A percentile compares a stretch with the other conserved stretches of the same genome.
Evolutionary conservation across 139 green algal species (phyloP).

Genomic region (Edaphochlamys debaryana): DNA sequence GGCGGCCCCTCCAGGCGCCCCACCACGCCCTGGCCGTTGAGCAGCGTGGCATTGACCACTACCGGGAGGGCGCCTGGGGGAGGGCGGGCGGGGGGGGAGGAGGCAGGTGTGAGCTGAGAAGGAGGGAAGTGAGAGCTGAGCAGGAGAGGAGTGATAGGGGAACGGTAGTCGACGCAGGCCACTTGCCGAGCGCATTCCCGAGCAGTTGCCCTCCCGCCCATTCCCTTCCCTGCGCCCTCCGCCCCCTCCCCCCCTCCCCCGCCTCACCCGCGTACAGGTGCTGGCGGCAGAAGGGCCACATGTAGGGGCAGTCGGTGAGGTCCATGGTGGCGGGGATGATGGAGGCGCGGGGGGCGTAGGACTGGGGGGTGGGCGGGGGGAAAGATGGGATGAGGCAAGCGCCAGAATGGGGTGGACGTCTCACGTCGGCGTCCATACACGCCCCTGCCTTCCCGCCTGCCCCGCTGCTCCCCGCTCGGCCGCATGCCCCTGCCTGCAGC

Average conservation of each 20-base stretch:
- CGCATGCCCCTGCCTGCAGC: neutral
- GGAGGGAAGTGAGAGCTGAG: neutral
- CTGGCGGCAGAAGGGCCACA: slow-evolving; percentile 95
- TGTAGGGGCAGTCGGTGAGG: slow-evolving; percentile 94
- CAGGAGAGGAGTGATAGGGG: too few species aligned
- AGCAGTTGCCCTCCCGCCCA: too few species aligned
- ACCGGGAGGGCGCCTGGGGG: slow-evolving; percentile 78
- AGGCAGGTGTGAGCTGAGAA: neutral
- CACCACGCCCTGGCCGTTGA: slow-evolving; percentile 94
- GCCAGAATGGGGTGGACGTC: too few species aligned
- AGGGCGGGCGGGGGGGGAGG: neutral
- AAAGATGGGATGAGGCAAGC: too few species aligned
- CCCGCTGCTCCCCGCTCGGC: too few species aligned
- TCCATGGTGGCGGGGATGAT: slow-evolving; percentile 85
- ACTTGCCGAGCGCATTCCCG: too few species aligned
- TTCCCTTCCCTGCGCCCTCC: too few species aligned
- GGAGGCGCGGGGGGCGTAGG: slow-evolving; percentile 89
- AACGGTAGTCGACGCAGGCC: too few species aligned
- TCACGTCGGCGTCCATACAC: too few species aligned
- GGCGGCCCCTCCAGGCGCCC: slow-evolving; percentile 75
- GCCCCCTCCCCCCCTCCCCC: neutral
- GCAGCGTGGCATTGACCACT: slow-evolving; percentile 96
- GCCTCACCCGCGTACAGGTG: slow-evolving; percentile 74
- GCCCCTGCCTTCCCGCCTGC: too few species aligned
- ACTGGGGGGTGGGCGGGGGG: neutral